Evolutionary conservation across 257 asterid species (phyloP), one percentile per base, ranked within the genome.

Genomic region (Marsdenia floribunda): DNA sequence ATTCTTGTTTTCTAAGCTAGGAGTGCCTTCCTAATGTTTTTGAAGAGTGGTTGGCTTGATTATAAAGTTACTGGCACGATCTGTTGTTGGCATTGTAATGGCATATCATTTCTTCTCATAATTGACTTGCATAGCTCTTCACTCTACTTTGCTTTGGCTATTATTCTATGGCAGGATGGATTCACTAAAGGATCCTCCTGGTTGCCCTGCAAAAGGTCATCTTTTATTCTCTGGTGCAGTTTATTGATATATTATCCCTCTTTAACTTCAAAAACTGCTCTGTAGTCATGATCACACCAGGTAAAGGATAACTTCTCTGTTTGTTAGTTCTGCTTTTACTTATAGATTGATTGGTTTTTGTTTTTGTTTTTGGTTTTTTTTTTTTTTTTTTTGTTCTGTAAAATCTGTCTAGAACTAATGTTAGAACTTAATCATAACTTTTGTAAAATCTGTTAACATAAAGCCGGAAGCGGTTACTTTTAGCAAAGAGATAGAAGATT

Each of bases 21-120:
- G 55, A 46, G 40, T 14, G 83, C 83, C 85, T 68, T 69, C 79
- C 85, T 49, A 55, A 70, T 73, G 61, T 83, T 81, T 80, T 83
- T 44, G 49, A 72, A 52, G 79, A 73, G 73, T 70, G 87, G 85
- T 63, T 75, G 85, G 81, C 80, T 75, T 60, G 73, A 61, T 37
- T 24, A 9, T 37, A 16, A 52, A 18, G n/a, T 71, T 40, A 49
- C 8, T 10, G 16, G 24, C 6, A 16, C 16, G 33, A 12, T 42
- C 63, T 60, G 52, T 35, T 19, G 59, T 0, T 49, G 71, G 35
- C 75, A 21, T 35, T 68, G 69, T 19, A 57, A 42, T 16, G 40
- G 3, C 33, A 29, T 35, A 6, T 16, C 37, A 15, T 38, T 37
- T 40, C 18, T 19, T 55, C 33, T 47, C 75, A 33, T 52, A 38